Evolutionary conservation across 2,329 filamentous ascomycete genomes (phyloP), one percentile per base, ranked within the genome.

Genomic region (Berkeleyomyces basicola): DNA sequence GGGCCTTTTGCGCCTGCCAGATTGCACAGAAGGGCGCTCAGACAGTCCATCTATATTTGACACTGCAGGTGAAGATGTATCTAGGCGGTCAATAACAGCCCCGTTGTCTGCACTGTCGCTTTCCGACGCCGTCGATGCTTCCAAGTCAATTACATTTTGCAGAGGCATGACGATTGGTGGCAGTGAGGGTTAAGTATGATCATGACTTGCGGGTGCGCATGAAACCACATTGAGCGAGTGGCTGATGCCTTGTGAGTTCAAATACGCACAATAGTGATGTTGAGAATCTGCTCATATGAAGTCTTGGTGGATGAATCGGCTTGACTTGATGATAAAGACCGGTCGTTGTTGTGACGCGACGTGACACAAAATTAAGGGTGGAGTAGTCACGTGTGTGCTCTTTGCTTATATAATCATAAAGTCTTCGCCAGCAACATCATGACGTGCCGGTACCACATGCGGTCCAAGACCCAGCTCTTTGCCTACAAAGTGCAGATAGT

Each of bases 81-180:
- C 42, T 2, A 14, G 9, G 42, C 42, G 9, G 42, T 4, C 42
- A 14, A 44, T 11, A 37, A 44, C 40, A 37, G 57, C 23, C 16
- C 5, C 2, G n/a, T 61, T 39, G 23, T 40, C 11, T 3, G 4
- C 36, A 23, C 37, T 16, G 46, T 53, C 47, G 37, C 31, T 37
- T 61, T 61, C 49, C 31, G 60, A 61, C 4, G 39, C 39, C 3
- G 59, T 61, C 11, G 47, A 61, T 33, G 36, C 46, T 23, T 49
- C 59, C 36, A 51, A n/a, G 16, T 49, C 46, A 43, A 42, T 23
- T 39, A 51, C 44, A 46, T 53, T 47, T 31, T 49, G 47, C 42
- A 40, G 44, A 14, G 36, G 2, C 36, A 61, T 51, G n/a, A 23
- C 31, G 33, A 43, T 33, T 43, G 33, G 11, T 16, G 40, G 3